Evolutionary conservation across 2,329 filamentous ascomycete species (phyloP), one percentile per base, ranked within the genome.

Genomic region (Colletotrichum caudatum): DNA sequence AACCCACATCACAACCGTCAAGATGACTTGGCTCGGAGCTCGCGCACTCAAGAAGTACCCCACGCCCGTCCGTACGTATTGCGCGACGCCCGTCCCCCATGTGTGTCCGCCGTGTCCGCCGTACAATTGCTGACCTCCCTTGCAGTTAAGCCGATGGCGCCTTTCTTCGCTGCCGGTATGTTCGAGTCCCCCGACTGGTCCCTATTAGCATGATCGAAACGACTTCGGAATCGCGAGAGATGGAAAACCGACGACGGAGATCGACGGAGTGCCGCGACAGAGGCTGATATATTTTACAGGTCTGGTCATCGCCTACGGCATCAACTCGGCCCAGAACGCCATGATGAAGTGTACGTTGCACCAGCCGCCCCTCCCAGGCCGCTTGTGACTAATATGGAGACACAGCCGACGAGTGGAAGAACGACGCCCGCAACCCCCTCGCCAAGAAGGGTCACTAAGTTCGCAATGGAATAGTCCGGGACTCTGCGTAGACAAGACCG

Each of bases 141-240:
- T 80, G 82, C 81, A 98, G 95, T 94, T 86, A 90, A 90, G 88
- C 94, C 95, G 78, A 91, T 97, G 91, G 91, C 90, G 83, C 95
- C 95, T 78, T 98, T 98, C 90, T 96, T 95, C 88, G 88, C 89
- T 84, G 95, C 95, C 82, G 94, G 95, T 97, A 96, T 81, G 93
- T 88, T 65, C 57, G 65, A 72, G 59, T 46, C 50, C 66, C 23
- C 39, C 48, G 35, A 60, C 26, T 54, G n/a, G 66, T 51, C n/a
- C 23, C 7, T 1, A 39, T 9, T 59, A 6, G 12, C 9, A n/a
- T 12, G 48, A 53, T 35, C 48, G 60, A 53, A 41, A 29, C 50
- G 23, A 61, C 41, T 37, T 61, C n/a, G 35, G 14, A 23, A 23
- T 0, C 37, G 23, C 41, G 58, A 74, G 26, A 33, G 29, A 39